Conservation (phyloP, 805 yeast genomes). For the Teunomyces aglyptinius region DNA sequence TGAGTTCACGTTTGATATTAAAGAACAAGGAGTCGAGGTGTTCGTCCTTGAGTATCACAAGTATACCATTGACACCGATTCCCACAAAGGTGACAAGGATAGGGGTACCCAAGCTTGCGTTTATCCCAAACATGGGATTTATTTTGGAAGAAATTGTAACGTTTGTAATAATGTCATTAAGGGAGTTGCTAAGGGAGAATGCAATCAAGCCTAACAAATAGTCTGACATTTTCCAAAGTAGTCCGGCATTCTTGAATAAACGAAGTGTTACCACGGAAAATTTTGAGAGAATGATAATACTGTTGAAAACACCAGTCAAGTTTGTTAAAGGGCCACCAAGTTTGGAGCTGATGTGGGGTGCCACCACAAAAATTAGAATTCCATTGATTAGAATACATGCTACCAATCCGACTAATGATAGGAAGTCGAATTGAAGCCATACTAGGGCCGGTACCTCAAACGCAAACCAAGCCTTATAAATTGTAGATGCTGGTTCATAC, state of each 20-base stretch:
- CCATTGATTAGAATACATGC: constrained; percentile 7
- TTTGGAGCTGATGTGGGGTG: constrained; percentile 2
- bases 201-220: constrained; percentile 48
- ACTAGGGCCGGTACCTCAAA: constrained; percentile 18
- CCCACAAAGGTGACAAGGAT: constrained; percentile 48
- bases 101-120: constrained; percentile 56
- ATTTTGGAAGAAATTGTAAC: constrained; percentile 42
- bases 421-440: constrained; percentile 16
- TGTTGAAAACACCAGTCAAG: constrained; percentile 21
- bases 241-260: constrained; percentile 44
- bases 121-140: constrained; percentile 41
- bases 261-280: constrained; percentile 25
- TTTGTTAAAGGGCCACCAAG: constrained; percentile 8
- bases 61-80: constrained; percentile 45
- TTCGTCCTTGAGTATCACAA: constrained; percentile 5
- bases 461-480: constrained; percentile 16
- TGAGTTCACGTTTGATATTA: constrained; percentile 20
- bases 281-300: constrained; percentile 25
- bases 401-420: constrained; percentile 9
- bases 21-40: constrained; percentile 14
- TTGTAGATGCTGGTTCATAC: constrained; percentile 4
- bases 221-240: constrained; percentile 43
- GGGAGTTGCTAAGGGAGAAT: constrained; percentile 49
- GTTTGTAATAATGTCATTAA: constrained; percentile 53
- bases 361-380: constrained; percentile 1